Evolutionary conservation across 1,139 yeast species (phyloP).

Genomic region (Eremothecium sinecaudum): DNA sequence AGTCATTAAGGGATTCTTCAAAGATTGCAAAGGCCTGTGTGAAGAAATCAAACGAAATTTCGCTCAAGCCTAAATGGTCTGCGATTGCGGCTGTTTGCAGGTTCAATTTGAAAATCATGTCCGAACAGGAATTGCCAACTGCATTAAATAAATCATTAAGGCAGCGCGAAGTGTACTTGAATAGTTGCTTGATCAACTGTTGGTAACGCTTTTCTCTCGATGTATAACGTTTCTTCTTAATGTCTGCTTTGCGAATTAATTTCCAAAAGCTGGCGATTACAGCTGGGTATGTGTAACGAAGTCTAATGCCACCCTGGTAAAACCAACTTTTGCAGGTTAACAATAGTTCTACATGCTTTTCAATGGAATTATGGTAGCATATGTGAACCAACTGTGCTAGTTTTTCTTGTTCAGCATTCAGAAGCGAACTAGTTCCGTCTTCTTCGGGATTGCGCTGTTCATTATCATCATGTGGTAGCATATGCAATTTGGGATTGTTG

Average conservation of each 20-base stretch:
- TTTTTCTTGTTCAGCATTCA: constrained; percentile 47
- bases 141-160: constrained; percentile 60
- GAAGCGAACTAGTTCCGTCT: constrained; percentile 18
- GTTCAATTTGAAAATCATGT: constrained; percentile 39
- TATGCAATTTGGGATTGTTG: constrained; percentile 5
- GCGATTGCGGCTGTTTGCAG: constrained; percentile 58
- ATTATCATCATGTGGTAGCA: constrained; percentile 4
- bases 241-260: constrained; percentile 47
- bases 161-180: constrained; percentile 65
- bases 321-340: constrained; percentile 49
- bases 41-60: constrained; percentile 78
- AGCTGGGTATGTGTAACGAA: constrained; percentile 66
- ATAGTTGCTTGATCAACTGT: constrained; percentile 35
- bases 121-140: constrained; percentile 40
- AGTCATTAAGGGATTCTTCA: constrained; percentile 69
- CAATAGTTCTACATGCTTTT: constrained; percentile 37
- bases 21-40: constrained; percentile 81
- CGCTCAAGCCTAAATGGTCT: constrained; percentile 57
- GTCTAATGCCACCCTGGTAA: constrained; percentile 44
- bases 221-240: constrained; percentile 9
- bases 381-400: constrained; percentile 64
- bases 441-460: constrained; percentile 14
- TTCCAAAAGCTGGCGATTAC: constrained; percentile 52
- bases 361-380: constrained; percentile 33
- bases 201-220: constrained; percentile 17